phyloP scores from a whole-genome alignment of 176 grass and related monocot species.

The Cenchrus fungigraminus region DNA sequence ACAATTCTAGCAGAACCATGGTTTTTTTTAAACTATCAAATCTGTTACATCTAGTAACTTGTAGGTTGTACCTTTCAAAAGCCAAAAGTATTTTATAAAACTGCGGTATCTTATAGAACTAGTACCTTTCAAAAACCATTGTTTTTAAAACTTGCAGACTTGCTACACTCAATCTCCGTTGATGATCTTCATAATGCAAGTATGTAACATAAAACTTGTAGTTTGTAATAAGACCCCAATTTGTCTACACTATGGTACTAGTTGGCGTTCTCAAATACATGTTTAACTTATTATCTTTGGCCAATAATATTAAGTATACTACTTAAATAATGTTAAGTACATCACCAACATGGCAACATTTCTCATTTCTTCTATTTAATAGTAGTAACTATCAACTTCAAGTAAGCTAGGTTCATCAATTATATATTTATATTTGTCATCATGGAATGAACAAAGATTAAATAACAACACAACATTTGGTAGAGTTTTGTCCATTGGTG shows the following conservation, averaged over 20 bases:
- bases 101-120: too few species aligned
- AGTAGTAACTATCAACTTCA: neutral
- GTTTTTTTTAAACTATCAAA: neutral
- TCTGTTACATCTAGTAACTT: neutral
- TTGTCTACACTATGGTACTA: neutral
- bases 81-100: too few species aligned
- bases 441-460: neutral
- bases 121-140: too few species aligned
- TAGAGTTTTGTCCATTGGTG: neutral
- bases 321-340: neutral
- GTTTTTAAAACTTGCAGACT: too few species aligned
- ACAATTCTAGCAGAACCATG: neutral
- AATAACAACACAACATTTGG: neutral
- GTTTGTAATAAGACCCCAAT: neutral
- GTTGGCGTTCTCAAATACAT: neutral
- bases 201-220: too few species aligned
- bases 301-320: too few species aligned
- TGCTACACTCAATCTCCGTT: too few species aligned
- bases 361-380: neutral
- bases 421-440: neutral
- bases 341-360: neutral
- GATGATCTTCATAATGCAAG: too few species aligned
- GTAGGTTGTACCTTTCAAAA: too few species aligned
- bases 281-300: neutral
- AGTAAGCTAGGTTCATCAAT: neutral